Percentiles rank a stretch among this genome's conserved stretches.
phyloP scores from a whole-genome alignment of 306 rosid species.

The Inga laurina region DNA sequence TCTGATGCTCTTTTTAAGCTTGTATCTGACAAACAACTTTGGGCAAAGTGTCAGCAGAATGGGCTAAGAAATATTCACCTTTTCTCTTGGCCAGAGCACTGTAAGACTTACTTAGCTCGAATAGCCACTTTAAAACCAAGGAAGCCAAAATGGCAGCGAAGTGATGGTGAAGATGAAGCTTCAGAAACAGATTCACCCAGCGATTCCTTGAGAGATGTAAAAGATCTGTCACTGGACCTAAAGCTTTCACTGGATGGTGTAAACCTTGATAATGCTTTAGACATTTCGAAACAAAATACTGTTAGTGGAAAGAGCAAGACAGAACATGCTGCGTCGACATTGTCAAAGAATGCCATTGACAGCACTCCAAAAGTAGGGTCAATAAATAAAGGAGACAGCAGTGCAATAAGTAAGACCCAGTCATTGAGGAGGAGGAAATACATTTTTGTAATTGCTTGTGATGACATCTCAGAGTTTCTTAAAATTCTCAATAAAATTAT shows the following conservation, averaged over 20 bases:
- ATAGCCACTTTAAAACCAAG: conserved; percentile 86
- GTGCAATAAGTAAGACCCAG: conserved; percentile 66
- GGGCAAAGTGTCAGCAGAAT: conserved; percentile 82
- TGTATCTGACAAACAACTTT: conserved; percentile 82
- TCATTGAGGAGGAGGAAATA: conserved; percentile 86
- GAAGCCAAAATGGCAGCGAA: conserved; percentile 91
- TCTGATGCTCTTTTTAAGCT: conserved; percentile 94
- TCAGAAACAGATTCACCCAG: conserved; percentile 87
- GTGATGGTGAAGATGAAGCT: conserved; percentile 76
- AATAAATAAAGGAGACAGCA: conserved; percentile 35
- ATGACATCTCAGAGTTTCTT: conserved; percentile 37
- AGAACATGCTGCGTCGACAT: conserved; percentile 74
- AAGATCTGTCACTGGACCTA: conserved; percentile 85
- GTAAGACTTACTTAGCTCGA: conserved; percentile 86
- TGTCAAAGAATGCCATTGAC: conserved; percentile 84
- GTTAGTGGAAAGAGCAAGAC: conserved; percentile 65
- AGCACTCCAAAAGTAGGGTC: conserved; percentile 66
- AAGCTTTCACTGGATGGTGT: conserved; percentile 94
- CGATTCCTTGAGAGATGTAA: conserved; percentile 94
- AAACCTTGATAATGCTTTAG: conserved; percentile 62
- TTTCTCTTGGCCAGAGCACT: conserved; percentile 96
- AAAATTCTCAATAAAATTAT: conserved; percentile 64
- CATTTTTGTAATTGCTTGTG: conserved; percentile 67
- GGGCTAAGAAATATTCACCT: conserved; percentile 89
- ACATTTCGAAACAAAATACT: conserved; percentile 62